Evolutionary conservation across 1,139 yeast species (phyloP).

Genomic region (Kurtzmaniella quercitrusa): DNA sequence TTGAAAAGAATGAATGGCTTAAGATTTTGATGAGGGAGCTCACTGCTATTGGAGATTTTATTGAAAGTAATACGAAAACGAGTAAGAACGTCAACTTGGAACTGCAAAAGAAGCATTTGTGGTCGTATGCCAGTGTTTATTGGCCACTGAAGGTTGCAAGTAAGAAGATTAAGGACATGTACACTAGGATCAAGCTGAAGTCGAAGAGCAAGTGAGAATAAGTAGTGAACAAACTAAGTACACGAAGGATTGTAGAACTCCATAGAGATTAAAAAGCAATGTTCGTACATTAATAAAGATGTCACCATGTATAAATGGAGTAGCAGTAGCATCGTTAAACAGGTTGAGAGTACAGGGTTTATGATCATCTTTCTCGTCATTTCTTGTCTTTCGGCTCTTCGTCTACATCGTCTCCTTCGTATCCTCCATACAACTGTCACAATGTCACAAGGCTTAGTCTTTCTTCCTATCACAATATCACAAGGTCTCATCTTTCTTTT

Average conservation of each 20-base stretch:
- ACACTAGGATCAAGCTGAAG: slow-evolving; percentile 50
- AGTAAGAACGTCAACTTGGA: slow-evolving; percentile 16
- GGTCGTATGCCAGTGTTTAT: slow-evolving; percentile 87
- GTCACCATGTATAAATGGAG: too few relatives aligned
- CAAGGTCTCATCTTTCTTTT: too few relatives aligned
- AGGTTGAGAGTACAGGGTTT: too few relatives aligned
- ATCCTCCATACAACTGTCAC: too few relatives aligned
- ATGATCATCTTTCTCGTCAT: too few relatives aligned
- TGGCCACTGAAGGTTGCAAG: slow-evolving; percentile 96
- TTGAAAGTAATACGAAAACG: slow-evolving; percentile 27
- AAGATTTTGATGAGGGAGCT: slow-evolving; percentile 68
- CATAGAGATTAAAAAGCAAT: too few relatives aligned
- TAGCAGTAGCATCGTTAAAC: too few relatives aligned
- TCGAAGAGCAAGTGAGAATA: neutral
- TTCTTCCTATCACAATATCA: too few relatives aligned
- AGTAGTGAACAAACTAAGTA: neutral
- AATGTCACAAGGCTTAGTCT: too few relatives aligned
- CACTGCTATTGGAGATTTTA: slow-evolving; percentile 74
- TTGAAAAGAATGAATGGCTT: slow-evolving; percentile 86
- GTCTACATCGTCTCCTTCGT: too few relatives aligned
- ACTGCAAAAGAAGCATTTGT: slow-evolving; percentile 61
- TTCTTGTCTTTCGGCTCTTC: too few relatives aligned
- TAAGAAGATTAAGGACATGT: slow-evolving; percentile 78
- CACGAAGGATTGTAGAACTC: neutral
- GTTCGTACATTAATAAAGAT: too few relatives aligned